Evolutionary conservation across 805 yeast species (phyloP), one percentile per base, ranked within the genome.

Genomic region (Kazachstania kunashirensis): DNA sequence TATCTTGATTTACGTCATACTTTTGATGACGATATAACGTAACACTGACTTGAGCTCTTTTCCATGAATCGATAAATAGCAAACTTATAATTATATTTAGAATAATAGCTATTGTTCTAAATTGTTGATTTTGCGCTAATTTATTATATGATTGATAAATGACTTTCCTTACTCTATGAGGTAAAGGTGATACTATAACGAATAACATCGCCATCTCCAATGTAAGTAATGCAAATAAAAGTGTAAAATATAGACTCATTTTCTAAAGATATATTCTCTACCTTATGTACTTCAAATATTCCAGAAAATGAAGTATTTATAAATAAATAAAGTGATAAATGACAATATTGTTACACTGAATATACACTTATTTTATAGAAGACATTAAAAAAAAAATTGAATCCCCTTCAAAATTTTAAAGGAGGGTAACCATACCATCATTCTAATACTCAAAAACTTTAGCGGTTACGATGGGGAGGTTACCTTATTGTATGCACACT

Each of bases 1-100:
- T 19, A 8, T 17, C 9, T 4, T 24, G 29, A 13, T 29, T 16
- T 3, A 11, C 15, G 12, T 15, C 29, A 13, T 45, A 40, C 3
- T 44, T 47, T 27, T 43, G 42, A 30, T 47, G 44, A 40, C 47
- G 54, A 34, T 40, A 49, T 36, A 43, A 39, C 21, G 41, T 34
- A 14, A 65, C 60, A 18, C 53, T 46, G 32, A 62, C 53, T 30
- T 52, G 48, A 8, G 63, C 61, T 35, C 75, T 62, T 38, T 69
- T 68, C 47, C 72, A 53, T 14, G 81, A 73, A 48, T 77, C 84
- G 12, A 65, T 34, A 46, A 77, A 75, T 48, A 75, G 65, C 40
- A 76, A 46, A 4, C 62, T 58, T 37, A 77, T 67, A 6, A 77
- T 52, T 1, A 59, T 45, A 1, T 62, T 52, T 10, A 64, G 46